A percentile compares a stretch with the other conserved stretches of the same genome.
phyloP scores from a whole-genome alignment of 148 eudicot species.

The Arctostaphylos glauca region DNA sequence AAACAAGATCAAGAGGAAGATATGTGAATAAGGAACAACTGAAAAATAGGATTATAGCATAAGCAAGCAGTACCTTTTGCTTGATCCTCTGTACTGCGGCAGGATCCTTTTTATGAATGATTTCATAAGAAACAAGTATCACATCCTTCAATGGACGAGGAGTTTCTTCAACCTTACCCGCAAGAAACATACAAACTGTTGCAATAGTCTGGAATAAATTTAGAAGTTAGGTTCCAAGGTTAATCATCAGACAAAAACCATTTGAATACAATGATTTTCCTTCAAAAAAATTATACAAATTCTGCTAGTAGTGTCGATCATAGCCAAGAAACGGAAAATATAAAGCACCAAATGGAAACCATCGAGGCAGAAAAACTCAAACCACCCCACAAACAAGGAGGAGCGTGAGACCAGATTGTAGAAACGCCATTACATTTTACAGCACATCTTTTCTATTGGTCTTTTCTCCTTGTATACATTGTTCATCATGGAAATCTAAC shows the following conservation, averaged over 20 bases:
- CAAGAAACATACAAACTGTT: constrained; percentile 98
- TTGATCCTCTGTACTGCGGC: constrained; percentile 81
- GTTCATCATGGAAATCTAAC: not conserved
- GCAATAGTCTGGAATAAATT: constrained; percentile 71
- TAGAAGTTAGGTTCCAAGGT: constrained; percentile 17
- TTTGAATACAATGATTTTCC: constrained; percentile 1
- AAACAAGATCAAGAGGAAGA: not conserved
- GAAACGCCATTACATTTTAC: not conserved
- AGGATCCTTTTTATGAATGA: constrained; percentile 86
- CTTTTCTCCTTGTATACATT: not conserved
- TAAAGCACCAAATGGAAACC: not conserved
- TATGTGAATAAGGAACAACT: not conserved
- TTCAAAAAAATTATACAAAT: not conserved
- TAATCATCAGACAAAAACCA: not conserved
- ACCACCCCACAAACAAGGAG: not conserved
- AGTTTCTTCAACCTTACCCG: constrained; percentile 99
- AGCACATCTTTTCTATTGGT: not conserved
- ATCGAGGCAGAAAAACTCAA: not conserved
- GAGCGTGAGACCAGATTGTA: not conserved
- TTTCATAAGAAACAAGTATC: constrained; percentile 88
- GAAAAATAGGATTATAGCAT: not conserved
- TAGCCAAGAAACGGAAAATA: not conserved
- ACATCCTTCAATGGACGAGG: constrained; percentile 97
- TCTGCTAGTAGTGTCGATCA: not conserved
- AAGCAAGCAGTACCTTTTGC: constrained; percentile 63